A percentile compares a stretch with the other conserved stretches of the same genome.
phyloP scores from a whole-genome alignment of 495 filamentous ascomycete species.

The Cercophora sp. region DNA sequence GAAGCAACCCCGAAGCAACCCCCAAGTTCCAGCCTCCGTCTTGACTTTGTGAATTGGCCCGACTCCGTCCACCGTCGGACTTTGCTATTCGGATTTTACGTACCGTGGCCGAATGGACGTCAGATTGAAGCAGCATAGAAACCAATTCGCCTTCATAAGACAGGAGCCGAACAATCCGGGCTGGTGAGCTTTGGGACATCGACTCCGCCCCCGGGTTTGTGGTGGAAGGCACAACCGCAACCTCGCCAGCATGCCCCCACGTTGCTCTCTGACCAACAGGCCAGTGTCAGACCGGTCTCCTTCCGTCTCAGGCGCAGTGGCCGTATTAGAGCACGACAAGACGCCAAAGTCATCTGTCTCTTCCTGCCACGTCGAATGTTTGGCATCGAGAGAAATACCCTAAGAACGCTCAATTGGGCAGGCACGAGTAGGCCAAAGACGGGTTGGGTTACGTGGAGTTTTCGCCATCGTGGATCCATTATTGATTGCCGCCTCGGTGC shows the following conservation, averaged over 20 bases:
- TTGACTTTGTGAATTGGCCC: constrained; percentile 1
- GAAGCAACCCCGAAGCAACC: neutral
- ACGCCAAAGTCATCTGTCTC: neutral
- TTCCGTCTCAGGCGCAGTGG: too few species aligned
- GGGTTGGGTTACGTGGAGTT: constrained; percentile 1
- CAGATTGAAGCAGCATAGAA: neutral
- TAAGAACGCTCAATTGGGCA: neutral
- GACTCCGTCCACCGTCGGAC: constrained; percentile 12
- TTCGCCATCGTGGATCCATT: constrained; percentile 16
- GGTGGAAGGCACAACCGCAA: too few species aligned
- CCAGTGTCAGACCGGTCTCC: too few species aligned
- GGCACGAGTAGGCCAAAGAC: neutral
- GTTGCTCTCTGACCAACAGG: neutral
- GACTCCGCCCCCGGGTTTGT: neutral
- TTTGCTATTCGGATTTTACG: constrained; percentile 16
- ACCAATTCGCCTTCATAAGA: constrained; percentile 1
- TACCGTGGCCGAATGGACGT: neutral
- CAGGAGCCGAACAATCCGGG: constrained; percentile 13
- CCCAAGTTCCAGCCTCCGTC: too few species aligned
- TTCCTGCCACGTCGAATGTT: neutral
- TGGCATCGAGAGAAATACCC: neutral
- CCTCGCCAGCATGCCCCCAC: neutral
- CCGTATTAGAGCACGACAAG: too few species aligned
- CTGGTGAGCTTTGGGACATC: constrained; percentile 8
- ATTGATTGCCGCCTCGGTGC: neutral